Evolutionary conservation across 148 eudicot genomes (phyloP), one percentile per base, ranked within the genome.

Genomic region (Spergularia marina): DNA sequence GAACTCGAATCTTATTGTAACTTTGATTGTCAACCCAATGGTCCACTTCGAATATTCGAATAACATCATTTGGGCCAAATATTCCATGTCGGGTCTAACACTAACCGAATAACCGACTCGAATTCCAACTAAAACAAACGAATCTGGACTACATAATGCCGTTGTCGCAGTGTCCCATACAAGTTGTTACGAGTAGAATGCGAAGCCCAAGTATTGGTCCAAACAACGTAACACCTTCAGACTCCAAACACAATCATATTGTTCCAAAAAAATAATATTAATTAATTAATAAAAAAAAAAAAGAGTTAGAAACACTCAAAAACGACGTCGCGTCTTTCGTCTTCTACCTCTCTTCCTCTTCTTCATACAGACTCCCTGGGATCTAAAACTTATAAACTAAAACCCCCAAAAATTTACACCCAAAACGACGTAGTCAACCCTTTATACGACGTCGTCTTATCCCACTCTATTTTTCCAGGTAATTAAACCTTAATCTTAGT

Each of bases 261-360:
- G 12, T 49, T 36, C 54, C 30, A 18, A 11, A 23, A 18, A 18
- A 47, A 23, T 47, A 40, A 51, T 14, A 21, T 20, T 49, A 14
- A 69, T 0, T 69, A 44, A 44, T 53, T 21, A 21, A 20, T 54
- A 7, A 55, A 53, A 52, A 5, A 20, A 52, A 6, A 53, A 53
- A 70, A 21, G 39, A 21, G 7, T 11, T 71, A 53, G 34, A 23
- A 68, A 53, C 53, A 64, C 53, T n/a, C 17, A 14, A 17, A 49
- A 73, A 77, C 80, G 80, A 61, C 80, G 80, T 62, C 80, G 80
- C 53, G 18, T 60, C 47, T 13, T 25, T 68, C 73, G 4, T 58
- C 73, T 44, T 68, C 72, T 69, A 60, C 65, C 66, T 18, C 40
- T 20, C 58, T 40, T 16, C 8, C 36, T 39, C 12, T 30, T 6